phyloP scores from a whole-genome alignment of 1,139 yeast genomes.

The Debaryomycetaceae sp. region DNA sequence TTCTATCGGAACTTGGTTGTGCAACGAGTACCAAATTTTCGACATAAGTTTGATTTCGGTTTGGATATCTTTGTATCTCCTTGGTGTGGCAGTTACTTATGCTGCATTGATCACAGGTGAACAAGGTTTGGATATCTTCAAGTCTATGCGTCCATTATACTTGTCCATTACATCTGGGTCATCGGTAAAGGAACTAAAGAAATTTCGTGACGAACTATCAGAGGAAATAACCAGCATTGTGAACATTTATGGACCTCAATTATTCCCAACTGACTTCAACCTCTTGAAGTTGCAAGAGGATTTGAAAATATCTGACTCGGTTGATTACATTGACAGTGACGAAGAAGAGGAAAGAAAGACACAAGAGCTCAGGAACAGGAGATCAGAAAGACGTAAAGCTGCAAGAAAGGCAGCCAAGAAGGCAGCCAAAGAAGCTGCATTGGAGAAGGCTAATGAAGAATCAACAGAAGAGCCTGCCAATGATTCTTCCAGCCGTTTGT shows the following conservation, averaged over 20 bases:
- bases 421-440: slow-evolving; percentile 8
- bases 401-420: slow-evolving; percentile 19
- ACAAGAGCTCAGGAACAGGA: slow-evolving; percentile 47
- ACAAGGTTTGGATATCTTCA: slow-evolving; percentile 84
- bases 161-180: slow-evolving; percentile 66
- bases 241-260: slow-evolving; percentile 42
- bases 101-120: slow-evolving; percentile 90
- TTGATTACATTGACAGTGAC: slow-evolving; percentile 41
- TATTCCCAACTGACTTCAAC: slow-evolving; percentile 47
- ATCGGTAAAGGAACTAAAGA: slow-evolving; percentile 51
- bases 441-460: not conserved
- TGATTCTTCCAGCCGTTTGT: slow-evolving; percentile 20
- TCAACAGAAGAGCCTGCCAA: slow-evolving; percentile 7
- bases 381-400: slow-evolving; percentile 23
- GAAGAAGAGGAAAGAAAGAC: slow-evolving; percentile 57
- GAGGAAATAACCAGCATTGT: slow-evolving; percentile 45
- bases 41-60: slow-evolving; percentile 25
- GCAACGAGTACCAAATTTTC: slow-evolving; percentile 20
- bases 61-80: slow-evolving; percentile 48
- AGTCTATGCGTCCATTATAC: slow-evolving; percentile 78
- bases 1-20: slow-evolving; percentile 54
- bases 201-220: slow-evolving; percentile 35
- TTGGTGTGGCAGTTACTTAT: slow-evolving; percentile 73
- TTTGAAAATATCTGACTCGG: slow-evolving; percentile 24
- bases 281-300: slow-evolving; percentile 36